Conservation (phyloP, 192 early-diverging fungal species). For the Coemansia sp. region DNA sequence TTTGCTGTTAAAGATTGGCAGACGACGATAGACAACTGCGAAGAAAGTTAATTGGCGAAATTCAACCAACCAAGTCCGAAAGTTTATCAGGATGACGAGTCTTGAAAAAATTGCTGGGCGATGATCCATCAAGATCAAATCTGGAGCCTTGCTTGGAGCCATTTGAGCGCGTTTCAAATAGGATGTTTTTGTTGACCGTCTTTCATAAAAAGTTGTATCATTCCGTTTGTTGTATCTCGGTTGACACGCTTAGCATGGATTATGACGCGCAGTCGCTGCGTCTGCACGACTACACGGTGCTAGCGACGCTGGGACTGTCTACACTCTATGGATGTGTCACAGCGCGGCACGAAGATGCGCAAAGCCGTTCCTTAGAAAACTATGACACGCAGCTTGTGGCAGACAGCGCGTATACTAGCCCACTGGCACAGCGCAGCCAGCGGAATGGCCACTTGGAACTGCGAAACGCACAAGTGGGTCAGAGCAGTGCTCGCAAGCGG, state of each 20-base stretch:
- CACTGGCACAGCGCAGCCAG: conserved; percentile 5
- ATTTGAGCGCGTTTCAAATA: too few relatives aligned
- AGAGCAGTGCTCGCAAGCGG: conserved; percentile 17
- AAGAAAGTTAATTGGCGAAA: conserved; percentile 7
- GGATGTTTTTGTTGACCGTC: too few relatives aligned
- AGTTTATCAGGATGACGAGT: background rate
- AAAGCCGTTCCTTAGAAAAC: background rate
- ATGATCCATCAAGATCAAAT: background rate
- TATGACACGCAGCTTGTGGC: background rate
- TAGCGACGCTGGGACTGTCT: conserved; percentile 39
- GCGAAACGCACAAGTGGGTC: background rate
- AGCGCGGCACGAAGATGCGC: conserved; percentile 25
- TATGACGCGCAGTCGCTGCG: conserved; percentile 26
- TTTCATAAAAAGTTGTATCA: too few relatives aligned
- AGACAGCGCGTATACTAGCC: conserved; percentile 10
- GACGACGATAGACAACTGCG: conserved; percentile 1
- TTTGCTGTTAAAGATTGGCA: conserved; percentile 1
- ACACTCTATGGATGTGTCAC: conserved; percentile 36
- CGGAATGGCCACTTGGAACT: background rate
- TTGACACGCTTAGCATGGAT: conserved; percentile 19
- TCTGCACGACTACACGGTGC: conserved; percentile 40
- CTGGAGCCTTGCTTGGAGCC: background rate
- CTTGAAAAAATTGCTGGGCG: background rate
- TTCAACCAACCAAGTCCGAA: background rate
- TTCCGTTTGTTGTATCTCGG: too few relatives aligned